Conservation (phyloP, 2,329 filamentous ascomycete genomes). For the Botrytis fragariae region DNA sequence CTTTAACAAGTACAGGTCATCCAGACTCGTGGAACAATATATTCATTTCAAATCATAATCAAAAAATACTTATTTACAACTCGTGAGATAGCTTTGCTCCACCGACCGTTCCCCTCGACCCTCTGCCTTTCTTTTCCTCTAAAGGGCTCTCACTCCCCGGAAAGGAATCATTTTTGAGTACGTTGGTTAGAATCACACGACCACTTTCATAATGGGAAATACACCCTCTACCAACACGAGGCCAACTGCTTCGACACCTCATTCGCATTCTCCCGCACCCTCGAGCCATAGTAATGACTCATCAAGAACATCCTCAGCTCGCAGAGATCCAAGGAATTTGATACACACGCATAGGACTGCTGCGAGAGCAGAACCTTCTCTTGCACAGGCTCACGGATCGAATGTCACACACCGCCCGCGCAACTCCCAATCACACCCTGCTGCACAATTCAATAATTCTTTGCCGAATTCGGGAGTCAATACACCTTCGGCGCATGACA, state of each 20-base stretch:
- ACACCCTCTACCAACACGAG: conserved; percentile 44
- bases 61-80: not conserved
- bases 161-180: conserved; percentile 8
- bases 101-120: not conserved
- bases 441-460: conserved; percentile 24
- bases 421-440: conserved; percentile 31
- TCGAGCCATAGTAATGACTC: conserved; percentile 35
- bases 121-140: not conserved
- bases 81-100: not conserved
- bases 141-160: not conserved
- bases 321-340: conserved; percentile 49
- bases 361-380: conserved; percentile 60
- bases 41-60: conserved; percentile 4
- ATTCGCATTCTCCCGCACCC: conserved; percentile 34
- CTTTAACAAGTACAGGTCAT: not conserved
- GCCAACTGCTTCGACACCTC: conserved; percentile 39
- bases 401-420: conserved; percentile 35
- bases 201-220: conserved; percentile 44
- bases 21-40: not conserved
- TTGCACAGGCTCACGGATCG: conserved; percentile 51
- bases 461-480: conserved; percentile 29
- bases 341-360: conserved; percentile 55
- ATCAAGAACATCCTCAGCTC: conserved; percentile 31
- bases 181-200: conserved; percentile 23
- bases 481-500: conserved; percentile 28